Base-by-base conservation (phyloP, 495 filamentous ascomycete genomes). In the Venustampulla echinocandica region DNA sequence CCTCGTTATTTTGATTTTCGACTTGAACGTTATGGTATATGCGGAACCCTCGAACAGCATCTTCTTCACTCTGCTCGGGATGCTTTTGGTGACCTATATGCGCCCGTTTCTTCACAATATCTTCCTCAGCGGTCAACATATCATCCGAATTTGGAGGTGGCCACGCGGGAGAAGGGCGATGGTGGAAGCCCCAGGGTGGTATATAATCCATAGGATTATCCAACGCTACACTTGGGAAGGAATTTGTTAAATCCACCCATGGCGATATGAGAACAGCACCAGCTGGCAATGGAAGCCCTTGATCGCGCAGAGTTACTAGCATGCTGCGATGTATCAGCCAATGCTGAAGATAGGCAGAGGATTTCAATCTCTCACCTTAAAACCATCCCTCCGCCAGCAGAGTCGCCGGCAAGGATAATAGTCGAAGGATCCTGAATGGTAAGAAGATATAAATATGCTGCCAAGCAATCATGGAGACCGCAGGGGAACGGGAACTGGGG, bases 401-500 rank as follows among this genome's bases (percentile, higher is more conserved):
- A 95, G 53, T 97, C 90, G 10, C 90, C 90, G 0, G 87, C 88
- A 17, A 77, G 42, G 19, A 97, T 68, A 23, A 95, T 89, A 22
- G 87, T 87, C 27, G 71, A 79, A 0, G 89, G 77, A 22, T 82
- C 70, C 49, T 95, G 82, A 4, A 73, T 64, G 14, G 77, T 76
- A 18, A 97, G 67, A 6, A 97, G 75, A 56, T 82, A 84, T 0
- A 95, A 64, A 60, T 97, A 97, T 2, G 87, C 76, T 6, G 90
- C 84, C 47, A 97, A 56, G 56, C 87, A 95, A 54, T 97, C 90
- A 47, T 87, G 77, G 6, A 97, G 64, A 19, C 84, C 87, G 59
- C 90, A 97, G 0, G 90, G 90, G 54, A 97, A 97, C 1, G 90
- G 90, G 48, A 86, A 97, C 63, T 97, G 92, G 4, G 90, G 90